Percentiles rank a stretch among this genome's conserved stretches.
These are phyloP conservation scores for Saccharomycopsis capsularis DNA, from an alignment of 805 yeast species.

Conservation along the genomic window DNA sequence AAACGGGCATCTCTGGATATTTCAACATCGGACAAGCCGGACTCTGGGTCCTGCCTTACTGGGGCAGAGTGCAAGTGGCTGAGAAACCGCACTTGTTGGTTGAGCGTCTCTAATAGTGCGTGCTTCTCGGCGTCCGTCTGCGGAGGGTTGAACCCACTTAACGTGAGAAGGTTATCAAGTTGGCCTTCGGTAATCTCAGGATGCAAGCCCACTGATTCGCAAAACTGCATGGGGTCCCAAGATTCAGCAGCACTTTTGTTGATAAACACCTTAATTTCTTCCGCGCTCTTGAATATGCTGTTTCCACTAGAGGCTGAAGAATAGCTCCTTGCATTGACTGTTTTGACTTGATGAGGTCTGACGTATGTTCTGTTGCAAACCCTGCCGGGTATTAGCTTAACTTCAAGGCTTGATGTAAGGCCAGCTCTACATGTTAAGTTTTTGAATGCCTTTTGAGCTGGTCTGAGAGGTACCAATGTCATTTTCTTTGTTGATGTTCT, in stretches of 20 bases:
- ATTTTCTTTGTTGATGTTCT: too few relatives aligned
- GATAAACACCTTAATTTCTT: background rate
- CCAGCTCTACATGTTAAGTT: too few relatives aligned
- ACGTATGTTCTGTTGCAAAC: too few relatives aligned
- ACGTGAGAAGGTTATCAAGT: background rate
- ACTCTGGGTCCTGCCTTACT: background rate
- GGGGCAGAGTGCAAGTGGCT: conserved; percentile 11
- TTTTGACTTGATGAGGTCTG: too few relatives aligned
- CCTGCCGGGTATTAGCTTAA: too few relatives aligned
- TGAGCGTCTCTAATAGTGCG: conserved; percentile 9
- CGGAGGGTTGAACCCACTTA: conserved; percentile 13
- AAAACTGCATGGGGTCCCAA: background rate
- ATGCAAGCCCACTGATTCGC: too few relatives aligned
- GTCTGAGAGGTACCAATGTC: too few relatives aligned
- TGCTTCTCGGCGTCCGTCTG: background rate
- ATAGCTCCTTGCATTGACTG: background rate
- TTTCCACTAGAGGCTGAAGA: background rate
- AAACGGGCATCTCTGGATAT: background rate
- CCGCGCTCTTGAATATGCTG: background rate
- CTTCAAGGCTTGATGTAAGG: too few relatives aligned
- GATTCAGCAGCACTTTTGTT: background rate
- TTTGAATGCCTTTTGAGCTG: too few relatives aligned
- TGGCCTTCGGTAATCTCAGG: conserved; percentile 4
- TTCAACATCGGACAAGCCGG: background rate
- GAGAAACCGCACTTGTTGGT: conserved; percentile 15